Evolutionary conservation across 768 basidiomycete genomes (phyloP), one percentile per base, ranked within the genome.

Genomic region (Dentipellis sp.): DNA sequence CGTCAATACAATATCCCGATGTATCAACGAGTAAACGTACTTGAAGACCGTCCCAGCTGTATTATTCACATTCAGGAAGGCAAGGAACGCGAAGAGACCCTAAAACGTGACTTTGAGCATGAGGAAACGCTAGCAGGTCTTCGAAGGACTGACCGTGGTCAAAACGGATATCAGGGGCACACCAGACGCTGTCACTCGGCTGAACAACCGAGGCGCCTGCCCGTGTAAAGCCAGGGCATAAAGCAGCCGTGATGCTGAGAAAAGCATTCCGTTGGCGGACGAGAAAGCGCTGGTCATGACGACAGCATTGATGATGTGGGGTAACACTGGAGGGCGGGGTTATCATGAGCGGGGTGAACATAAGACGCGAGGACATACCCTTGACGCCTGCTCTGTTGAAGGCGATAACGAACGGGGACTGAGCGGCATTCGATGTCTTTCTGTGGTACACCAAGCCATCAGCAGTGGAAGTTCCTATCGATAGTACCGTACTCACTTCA

Each of bases 251-350:
- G 60, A 61, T 16, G 60, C 49, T 10, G 56, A 61, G 29, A 47
- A 61, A 19, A 61, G 46, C 60, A 57, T 61, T 17, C 60, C 50
- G 19, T 61, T 61, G n/a, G 52, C 60, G n/a, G 58, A 59, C 16
- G 60, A 61, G 50, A 61, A 56, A 10, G 50, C 60, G 47, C 58
- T 59, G 8, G 56, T 52, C 16, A 59, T 22, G 29, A 61, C 60
- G 40, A 61, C 53, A 4, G 60, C 60, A 35, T 61, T 61, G 38
- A 61, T 55, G 22, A 61, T 61, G 23, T 59, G 55, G 10, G 60
- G 60, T 3, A 61, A 50, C 38, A 55, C 60, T 61, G 37, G 19
- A 38, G 17, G 22, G 29, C 17, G 37, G 42, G 51, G 10, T 36
- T 16, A 56, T 29, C 22, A 8, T 35, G 12, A 53, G 16, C 14